A percentile compares a stretch with the other conserved stretches of the same genome.
Conservation (phyloP, 805 yeast genomes). For the Hemisphaericaspora nanyangensis region DNA sequence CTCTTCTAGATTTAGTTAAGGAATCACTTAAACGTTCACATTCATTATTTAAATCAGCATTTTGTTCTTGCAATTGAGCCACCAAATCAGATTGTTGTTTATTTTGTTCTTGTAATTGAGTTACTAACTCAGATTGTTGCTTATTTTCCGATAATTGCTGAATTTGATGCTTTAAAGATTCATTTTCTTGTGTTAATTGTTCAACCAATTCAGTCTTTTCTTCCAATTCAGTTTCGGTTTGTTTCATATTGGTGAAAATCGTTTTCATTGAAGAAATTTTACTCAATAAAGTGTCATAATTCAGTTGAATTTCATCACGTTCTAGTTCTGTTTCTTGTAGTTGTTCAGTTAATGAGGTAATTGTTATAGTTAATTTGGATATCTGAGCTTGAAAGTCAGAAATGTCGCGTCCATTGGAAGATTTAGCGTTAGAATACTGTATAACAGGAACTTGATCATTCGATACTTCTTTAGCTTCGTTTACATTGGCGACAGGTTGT, state of each 20-base stretch:
- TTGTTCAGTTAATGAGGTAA: constrained; percentile 1
- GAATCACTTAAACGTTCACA: constrained; percentile 48
- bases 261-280: constrained; percentile 71
- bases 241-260: constrained; percentile 69
- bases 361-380: constrained; percentile 1
- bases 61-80: constrained; percentile 18
- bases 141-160: constrained; percentile 5
- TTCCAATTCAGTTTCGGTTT: constrained; percentile 60
- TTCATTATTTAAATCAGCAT: constrained; percentile 46
- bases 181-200: constrained; percentile 21
- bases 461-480: neutral
- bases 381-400: neutral
- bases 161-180: constrained; percentile 11
- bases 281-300: constrained; percentile 59
- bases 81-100: neutral
- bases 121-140: neutral
- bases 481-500: neutral
- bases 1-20: constrained; percentile 34
- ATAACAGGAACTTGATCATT: neutral
- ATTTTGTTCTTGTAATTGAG: neutral
- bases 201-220: constrained; percentile 45
- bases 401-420: neutral
- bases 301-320: constrained; percentile 53
- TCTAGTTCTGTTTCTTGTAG: constrained; percentile 30
- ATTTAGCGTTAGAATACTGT: too few relatives aligned